Evolutionary conservation across 169 alveolate species (phyloP), one percentile per base, ranked within the genome.

Genomic region (Babesia gibsoni): DNA sequence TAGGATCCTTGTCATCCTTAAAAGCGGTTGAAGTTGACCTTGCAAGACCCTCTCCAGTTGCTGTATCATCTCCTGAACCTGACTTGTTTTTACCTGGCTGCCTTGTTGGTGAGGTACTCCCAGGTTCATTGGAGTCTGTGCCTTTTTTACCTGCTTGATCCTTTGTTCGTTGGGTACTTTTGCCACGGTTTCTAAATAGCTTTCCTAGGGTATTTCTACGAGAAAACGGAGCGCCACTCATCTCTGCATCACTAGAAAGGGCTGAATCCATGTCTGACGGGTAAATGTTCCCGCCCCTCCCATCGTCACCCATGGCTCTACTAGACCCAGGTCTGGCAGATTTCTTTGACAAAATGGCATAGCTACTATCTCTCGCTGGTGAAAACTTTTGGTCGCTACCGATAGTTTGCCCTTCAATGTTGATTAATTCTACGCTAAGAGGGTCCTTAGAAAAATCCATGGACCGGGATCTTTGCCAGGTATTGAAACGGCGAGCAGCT

Each of bases 191-290:
- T 6, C 72, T 56, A 20, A 61, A 43, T 5, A 61, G 37, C 7
- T 16, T 27, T 3, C 72, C 59, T 33, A 61, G 45, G 14, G 72
- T 37, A 20, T 25, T 30, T 20, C 30, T 43, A 10, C 58, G 25
- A 23, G 50, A 43, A 20, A 61, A 27, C 43, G 46, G 3, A 22
- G 48, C 58, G 18, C 52, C 29, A 8, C 35, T 42, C 5, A 61
- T 30, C 48, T 61, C 72, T 1, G 32, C 33, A 42, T 61, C 72
- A 14, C 72, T 61, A 12, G 72, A 43, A 3, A 20, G 30, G 12
- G 58, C n/a, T 0, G 72, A 61, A 3, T 61, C 72, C 30, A 29
- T 49, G 4, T 61, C 72, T n/a, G 72, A 61, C 23, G 57, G 72
- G 12, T n/a, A n/a, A n/a, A n/a, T n/a, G n/a, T n/a, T n/a, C n/a